phyloP scores from a whole-genome alignment of 495 filamentous ascomycete species.

The Penicillium parvum region DNA sequence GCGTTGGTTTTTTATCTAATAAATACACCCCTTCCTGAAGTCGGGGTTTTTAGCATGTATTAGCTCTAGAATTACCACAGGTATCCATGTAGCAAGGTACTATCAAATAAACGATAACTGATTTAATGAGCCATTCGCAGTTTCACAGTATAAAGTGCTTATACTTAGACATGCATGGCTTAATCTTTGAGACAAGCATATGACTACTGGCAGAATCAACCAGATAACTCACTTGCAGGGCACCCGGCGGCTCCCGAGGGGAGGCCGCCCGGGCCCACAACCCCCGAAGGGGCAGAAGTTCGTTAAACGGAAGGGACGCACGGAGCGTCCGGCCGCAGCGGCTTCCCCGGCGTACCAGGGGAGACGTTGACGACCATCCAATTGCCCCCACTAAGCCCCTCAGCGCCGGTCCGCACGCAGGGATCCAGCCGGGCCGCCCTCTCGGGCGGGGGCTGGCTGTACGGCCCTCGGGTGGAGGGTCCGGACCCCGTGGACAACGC shows the following conservation, averaged over 20 bases:
- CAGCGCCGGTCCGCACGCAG: too few relatives aligned
- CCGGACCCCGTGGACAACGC: too few relatives aligned
- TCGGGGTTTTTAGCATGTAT: conserved; percentile 66
- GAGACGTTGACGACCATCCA: conserved; percentile 30
- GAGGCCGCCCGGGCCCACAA: not conserved
- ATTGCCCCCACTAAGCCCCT: conserved; percentile 48
- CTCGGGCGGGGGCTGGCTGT: too few relatives aligned
- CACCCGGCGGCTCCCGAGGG: conserved; percentile 1
- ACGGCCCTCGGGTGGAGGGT: too few relatives aligned
- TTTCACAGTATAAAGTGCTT: conserved; percentile 65
- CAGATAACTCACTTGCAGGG: conserved; percentile 46
- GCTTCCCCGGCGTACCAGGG: conserved; percentile 16
- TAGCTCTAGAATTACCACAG: conserved; percentile 72
- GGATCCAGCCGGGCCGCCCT: too few relatives aligned
- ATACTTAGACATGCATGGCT: conserved; percentile 71
- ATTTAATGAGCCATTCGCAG: conserved; percentile 70
- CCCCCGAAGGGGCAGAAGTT: conserved; percentile 15
- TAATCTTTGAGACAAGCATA: conserved; percentile 73
- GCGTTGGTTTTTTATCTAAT: conserved; percentile 69
- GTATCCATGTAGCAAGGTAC: conserved; percentile 69
- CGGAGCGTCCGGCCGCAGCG: conserved; percentile 13
- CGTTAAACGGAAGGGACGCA: conserved; percentile 12
- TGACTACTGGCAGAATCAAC: conserved; percentile 69
- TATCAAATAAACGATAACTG: conserved; percentile 71
- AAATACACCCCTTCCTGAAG: conserved; percentile 61